Base-by-base conservation (phyloP, 768 basidiomycete genomes). In the Ramaria rubella region DNA sequence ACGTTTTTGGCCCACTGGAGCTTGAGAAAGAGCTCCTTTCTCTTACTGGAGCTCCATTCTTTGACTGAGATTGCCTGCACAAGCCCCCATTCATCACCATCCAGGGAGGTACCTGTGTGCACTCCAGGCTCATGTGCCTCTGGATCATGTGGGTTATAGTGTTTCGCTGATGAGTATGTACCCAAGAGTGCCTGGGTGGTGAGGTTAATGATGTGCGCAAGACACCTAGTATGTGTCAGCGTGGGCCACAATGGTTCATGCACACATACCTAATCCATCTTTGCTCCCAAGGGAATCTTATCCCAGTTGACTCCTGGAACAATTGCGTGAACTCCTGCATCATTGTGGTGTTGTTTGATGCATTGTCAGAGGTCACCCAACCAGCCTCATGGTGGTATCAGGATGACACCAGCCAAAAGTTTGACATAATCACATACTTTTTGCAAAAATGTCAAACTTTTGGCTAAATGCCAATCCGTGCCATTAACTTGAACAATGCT, bases 361-460 rank as follows among this genome's bases (percentile, higher is more conserved):
- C 71, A 57, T 74, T 75, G 53, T 75, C 68, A 55, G 67, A 73
- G 0, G 73, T 75, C 1, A 75, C 64, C 49, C 69, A 59, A 1
- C 70, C 68, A 58, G 72, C 61, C 72, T 73, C 58, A 21, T 55
- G n/a, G 43, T 23, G 36, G 44, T 53, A 23, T 40, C 26, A 14
- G 21, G 52, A 21, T 12, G 38, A 15, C 38, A 48, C 38, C 50
- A n/a, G 44, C 7, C 45, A 33, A 46, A 31, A 60, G 46, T 31
- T 60, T 38, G 44, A 40, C 17, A 34, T 19, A 21, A 6, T 21
- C n/a, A 44, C 61, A 3, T 59, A 75, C 72, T 63, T 68, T 66
- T 23, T 71, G 60, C 15, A 55, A 50, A 38, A 75, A 67, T 0
- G 61, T 62, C 19, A 74, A 8, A 75, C 72, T 63, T 68, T 67